Percentiles rank a stretch among this genome's conserved stretches.
Conservation (phyloP, 1,139 yeast species). For the Geotrichum siamense region DNA sequence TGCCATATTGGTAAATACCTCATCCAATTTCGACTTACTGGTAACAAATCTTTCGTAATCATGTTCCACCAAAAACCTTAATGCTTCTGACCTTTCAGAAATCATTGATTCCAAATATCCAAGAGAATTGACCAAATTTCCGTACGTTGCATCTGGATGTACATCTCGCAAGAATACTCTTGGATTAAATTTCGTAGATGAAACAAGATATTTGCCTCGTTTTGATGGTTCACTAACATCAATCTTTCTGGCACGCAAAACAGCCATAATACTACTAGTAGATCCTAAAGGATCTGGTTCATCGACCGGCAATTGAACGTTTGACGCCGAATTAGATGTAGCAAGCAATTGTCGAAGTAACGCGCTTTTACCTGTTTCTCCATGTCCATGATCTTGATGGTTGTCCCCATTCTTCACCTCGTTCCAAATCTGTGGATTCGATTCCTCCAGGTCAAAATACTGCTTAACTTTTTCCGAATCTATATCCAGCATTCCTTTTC, state of each 20-base stretch:
- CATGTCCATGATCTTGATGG: slow-evolving; percentile 8
- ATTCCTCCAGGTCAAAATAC: slow-evolving; percentile 16
- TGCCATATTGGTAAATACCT: slow-evolving; percentile 47
- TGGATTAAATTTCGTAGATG: slow-evolving; percentile 67
- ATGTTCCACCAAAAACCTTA: slow-evolving; percentile 59
- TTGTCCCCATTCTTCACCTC: slow-evolving; percentile 3
- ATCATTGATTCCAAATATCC: slow-evolving; percentile 54
- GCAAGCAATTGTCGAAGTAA: slow-evolving; percentile 26
- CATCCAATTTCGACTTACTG: slow-evolving; percentile 61
- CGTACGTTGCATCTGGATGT: slow-evolving; percentile 64
- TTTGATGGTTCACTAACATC: slow-evolving; percentile 27
- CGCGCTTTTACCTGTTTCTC: slow-evolving; percentile 21
- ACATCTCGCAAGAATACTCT: slow-evolving; percentile 60
- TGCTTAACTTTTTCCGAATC: slow-evolving; percentile 4
- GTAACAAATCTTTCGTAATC: slow-evolving; percentile 72
- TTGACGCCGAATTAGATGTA: slow-evolving; percentile 20
- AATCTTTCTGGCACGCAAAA: slow-evolving; percentile 29
- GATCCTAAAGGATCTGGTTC: slow-evolving; percentile 38
- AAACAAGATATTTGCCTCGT: slow-evolving; percentile 51
- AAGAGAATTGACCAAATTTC: slow-evolving; percentile 51
- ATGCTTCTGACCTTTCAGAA: slow-evolving; percentile 55
- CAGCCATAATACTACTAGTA: slow-evolving; percentile 29
- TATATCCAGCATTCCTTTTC: not conserved
- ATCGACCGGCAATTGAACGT: slow-evolving; percentile 26
- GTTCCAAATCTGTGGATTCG: slow-evolving; percentile 16